phyloP scores from a whole-genome alignment of 2,329 filamentous ascomycete genomes.

The Monosporascus sp. region DNA sequence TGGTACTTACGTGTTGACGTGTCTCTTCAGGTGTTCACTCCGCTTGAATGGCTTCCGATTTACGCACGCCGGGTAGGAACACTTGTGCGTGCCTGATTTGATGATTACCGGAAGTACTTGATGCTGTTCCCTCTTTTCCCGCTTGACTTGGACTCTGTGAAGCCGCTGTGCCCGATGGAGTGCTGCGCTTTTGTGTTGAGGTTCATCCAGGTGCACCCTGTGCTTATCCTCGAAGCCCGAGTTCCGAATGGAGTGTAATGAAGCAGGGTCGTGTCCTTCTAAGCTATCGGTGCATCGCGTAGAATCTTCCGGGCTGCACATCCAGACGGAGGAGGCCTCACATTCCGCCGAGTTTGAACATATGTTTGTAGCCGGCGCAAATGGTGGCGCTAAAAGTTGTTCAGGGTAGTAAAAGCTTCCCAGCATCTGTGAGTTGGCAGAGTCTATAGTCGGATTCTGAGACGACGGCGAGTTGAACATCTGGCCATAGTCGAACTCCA shows the following conservation, averaged over 20 bases:
- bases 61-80: conserved; percentile 40
- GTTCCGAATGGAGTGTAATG: conserved; percentile 4
- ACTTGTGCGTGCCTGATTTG: conserved; percentile 29
- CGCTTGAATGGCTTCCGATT: conserved; percentile 41
- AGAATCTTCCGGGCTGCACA: neutral
- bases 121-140: conserved; percentile 8
- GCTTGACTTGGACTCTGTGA: conserved; percentile 10
- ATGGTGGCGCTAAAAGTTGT: conserved; percentile 15
- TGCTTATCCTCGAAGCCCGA: conserved; percentile 28
- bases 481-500: conserved; percentile 21
- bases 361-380: conserved; percentile 10
- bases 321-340: neutral
- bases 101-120: conserved; percentile 12
- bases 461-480: conserved; percentile 12
- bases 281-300: conserved; percentile 3
- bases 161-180: conserved; percentile 36
- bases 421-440: conserved; percentile 9
- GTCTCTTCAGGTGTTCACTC: conserved; percentile 52
- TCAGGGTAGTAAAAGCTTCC: conserved; percentile 15
- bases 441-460: conserved; percentile 12
- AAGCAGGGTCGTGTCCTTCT: conserved; percentile 3
- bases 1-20: conserved; percentile 40
- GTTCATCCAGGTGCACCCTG: conserved; percentile 36
- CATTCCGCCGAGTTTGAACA: conserved; percentile 6
- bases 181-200: conserved; percentile 38